Evolutionary conservation across 2,329 filamentous ascomycete genomes (phyloP).

Genomic region (Penicillium occitanis): DNA sequence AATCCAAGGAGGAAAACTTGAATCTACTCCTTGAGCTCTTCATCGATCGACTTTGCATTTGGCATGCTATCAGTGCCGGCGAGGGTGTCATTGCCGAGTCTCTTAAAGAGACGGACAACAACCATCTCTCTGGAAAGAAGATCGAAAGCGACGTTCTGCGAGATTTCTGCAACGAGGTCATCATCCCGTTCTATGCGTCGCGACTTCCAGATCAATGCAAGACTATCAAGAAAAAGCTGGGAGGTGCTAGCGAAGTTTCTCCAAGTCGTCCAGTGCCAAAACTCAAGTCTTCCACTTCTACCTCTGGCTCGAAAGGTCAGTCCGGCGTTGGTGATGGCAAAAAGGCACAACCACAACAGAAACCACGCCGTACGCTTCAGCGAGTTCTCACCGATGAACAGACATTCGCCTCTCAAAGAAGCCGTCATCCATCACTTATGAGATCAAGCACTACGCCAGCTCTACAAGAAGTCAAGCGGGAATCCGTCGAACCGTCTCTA

Average conservation of each 20-base stretch:
- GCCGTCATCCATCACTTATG: conserved; percentile 39
- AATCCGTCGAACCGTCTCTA: conserved; percentile 43
- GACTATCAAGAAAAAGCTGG: conserved; percentile 49
- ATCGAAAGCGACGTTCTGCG: conserved; percentile 47
- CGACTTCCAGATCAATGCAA: conserved; percentile 51
- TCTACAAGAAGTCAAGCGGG: conserved; percentile 41
- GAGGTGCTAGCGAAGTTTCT: conserved; percentile 40
- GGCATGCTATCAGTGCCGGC: conserved; percentile 49
- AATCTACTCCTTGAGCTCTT: conserved; percentile 48
- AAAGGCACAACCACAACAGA: conserved; percentile 28
- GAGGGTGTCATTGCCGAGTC: conserved; percentile 34
- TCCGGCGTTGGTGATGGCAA: conserved; percentile 33
- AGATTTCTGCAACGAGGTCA: conserved; percentile 52
- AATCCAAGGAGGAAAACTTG: conserved; percentile 42
- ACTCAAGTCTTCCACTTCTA: conserved; percentile 28
- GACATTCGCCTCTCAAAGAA: conserved; percentile 30
- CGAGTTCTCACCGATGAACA: conserved; percentile 50
- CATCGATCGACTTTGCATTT: conserved; percentile 52
- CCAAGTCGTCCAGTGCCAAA: conserved; percentile 34
- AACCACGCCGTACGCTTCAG: conserved; percentile 42
- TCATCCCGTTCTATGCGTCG: conserved; percentile 51
- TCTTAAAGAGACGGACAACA: conserved; percentile 31
- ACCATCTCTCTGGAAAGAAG: conserved; percentile 34
- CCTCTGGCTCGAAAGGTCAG: conserved; percentile 27
- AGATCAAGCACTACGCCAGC: conserved; percentile 46